Base-by-base conservation (phyloP, 129 eudicot genomes). In the Flaveria brownii region DNA sequence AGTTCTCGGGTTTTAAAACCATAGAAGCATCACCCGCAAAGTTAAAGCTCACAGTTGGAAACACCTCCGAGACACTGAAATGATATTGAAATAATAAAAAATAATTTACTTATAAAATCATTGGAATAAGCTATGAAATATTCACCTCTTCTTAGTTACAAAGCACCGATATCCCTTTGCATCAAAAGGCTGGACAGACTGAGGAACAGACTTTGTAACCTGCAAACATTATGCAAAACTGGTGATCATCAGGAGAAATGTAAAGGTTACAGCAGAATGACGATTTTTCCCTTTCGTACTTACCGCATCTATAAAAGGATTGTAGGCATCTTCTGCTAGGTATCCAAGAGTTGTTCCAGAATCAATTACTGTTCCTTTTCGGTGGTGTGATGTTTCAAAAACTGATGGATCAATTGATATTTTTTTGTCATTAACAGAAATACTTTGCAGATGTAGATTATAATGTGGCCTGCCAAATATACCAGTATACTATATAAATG, bases 281-380 rank as follows among this genome's bases (percentile, higher is more conserved):
- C 59, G 3, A 6, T 25, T 68, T 46, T 73, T 26, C 39, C 18
- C 54, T 65, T 80, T 43, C 0, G 11, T 72, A 81, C 97, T 85
- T 84, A 95, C 99, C 45, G 94, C 96, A 17, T 51, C 64, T 62
- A 91, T 87, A 65, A 95, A 87, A 41, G 97, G 92, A 78, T 83
- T 66, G 77, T 91, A 89, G 71, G 96, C 99, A n/a, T 67, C 86
- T 86, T 91, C 97, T 4, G 95, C 90, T 74, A 95, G 80, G 80
- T 91, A 95, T 28, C 92, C 96, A 78, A 95, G 86, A 62, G 99
- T 95, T 71, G 99, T 95, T 78, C 97, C 99, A 5, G 97, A 91
- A 87, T 95, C 99, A 78, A 95, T 82, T 67, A 95, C 90, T 9
- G 97, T 89, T 79, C 99, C 99, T 75, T 92, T 96, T 15, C 75